Percentiles rank a stretch among this genome's conserved stretches.
phyloP scores from a whole-genome alignment of 1,284 basidiomycete genomes.

The Trichosporon sp. region DNA sequence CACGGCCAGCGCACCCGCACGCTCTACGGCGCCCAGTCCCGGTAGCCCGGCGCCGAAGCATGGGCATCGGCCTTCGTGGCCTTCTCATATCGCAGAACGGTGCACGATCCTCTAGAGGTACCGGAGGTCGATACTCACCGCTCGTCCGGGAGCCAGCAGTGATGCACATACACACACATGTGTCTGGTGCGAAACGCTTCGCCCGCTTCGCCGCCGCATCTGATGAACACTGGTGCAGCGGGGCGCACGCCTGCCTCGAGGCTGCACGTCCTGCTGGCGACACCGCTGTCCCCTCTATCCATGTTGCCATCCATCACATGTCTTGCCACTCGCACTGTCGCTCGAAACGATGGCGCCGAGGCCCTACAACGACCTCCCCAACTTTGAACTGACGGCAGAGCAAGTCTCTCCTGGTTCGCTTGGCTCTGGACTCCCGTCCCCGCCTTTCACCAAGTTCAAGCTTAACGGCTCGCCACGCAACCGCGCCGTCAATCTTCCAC shows the following conservation, averaged over 20 bases:
- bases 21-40: neutral
- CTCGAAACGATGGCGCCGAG: neutral
- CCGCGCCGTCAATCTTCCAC: constrained; percentile 20
- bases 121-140: constrained; percentile 8
- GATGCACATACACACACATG: constrained; percentile 2
- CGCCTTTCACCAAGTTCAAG: constrained; percentile 4
- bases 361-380: neutral
- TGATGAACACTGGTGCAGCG: neutral
- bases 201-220: neutral
- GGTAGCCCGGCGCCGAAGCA: neutral
- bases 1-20: neutral
- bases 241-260: constrained; percentile 18
- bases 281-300: neutral
- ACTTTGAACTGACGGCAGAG: constrained; percentile 10
- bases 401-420: neutral
- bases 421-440: constrained; percentile 1
- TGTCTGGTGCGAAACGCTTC: constrained; percentile 9
- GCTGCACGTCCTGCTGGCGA: constrained; percentile 12
- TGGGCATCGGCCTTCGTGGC: neutral
- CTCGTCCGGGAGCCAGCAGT: neutral
- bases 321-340: neutral
- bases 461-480: constrained; percentile 6
- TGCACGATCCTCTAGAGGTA: constrained; percentile 1
- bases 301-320: constrained; percentile 10
- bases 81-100: constrained; percentile 3